Base-by-base conservation (phyloP, 257 asterid genomes). In the Thymus quinquecostatus region DNA sequence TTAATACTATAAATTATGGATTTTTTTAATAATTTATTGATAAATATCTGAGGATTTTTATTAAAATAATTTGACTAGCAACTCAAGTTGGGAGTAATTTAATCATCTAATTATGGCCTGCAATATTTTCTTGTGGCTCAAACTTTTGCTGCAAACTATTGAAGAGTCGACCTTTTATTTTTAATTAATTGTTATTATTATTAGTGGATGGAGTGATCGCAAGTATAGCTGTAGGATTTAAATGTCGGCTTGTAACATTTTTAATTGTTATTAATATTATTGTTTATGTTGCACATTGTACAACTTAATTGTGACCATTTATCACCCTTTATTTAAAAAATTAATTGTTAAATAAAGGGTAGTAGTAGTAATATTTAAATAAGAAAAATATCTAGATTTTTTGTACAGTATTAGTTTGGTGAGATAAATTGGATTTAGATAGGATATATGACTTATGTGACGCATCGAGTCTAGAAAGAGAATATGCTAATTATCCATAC, bases 31-130 rank as follows among this genome's bases (percentile, higher is more conserved):
- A 45, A 0, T 78, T 30, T 9, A 8, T 55, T 9, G 54, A 21
- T 1, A 1, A 86, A 87, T 77, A 81, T 85, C 82, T 68, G 13
- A 48, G 32, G 72, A 38, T 30, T 72, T 55, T 69, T 82, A 54
- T 75, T 59, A 68, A 58, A 10, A 38, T 74, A 48, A 32, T 49
- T 51, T 65, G 78, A 65, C 73, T 45, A 65, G 53, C 32, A 12
- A 58, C 48, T 33, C 58, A 51, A 47, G 41, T 29, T 38, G 57
- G 8, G 59, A 75, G 60, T 78, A 75, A 70, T 70, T 82, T 70
- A 79, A 80, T 55, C 44, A 60, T 5, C 27, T 60, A 62, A 13
- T 48, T 68, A 66, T 75, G 80, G 86, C 86, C 79, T 77, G 86
- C 85, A 77, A 73, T 76, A 71, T 59, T 80, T 65, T 79, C 55